A percentile compares a stretch with the other conserved stretches of the same genome.
phyloP scores from a whole-genome alignment of 768 basidiomycete species.

The Dioszegia aurantiaca region DNA sequence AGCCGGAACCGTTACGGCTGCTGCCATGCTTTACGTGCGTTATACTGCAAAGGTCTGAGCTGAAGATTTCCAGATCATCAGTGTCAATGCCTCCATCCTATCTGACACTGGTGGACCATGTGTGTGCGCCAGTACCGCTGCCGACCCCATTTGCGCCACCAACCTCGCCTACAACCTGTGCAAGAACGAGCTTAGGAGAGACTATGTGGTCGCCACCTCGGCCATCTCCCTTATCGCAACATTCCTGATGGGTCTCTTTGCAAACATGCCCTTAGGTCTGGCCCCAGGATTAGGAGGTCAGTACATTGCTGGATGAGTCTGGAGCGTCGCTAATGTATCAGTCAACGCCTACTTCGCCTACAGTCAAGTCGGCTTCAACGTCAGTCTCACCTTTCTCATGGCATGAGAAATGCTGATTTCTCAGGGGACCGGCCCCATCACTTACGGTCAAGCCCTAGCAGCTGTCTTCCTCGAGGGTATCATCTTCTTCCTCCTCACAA shows the following conservation, averaged over 20 bases:
- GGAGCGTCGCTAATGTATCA: background rate
- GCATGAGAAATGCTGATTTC: slow-evolving; percentile 59
- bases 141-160: slow-evolving; percentile 52
- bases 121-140: slow-evolving; percentile 58
- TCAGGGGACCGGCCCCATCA: slow-evolving; percentile 67
- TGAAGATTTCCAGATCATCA: slow-evolving; percentile 17
- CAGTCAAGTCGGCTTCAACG: slow-evolving; percentile 78
- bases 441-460: slow-evolving; percentile 73
- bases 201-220: slow-evolving; percentile 79
- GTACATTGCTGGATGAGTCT: background rate
- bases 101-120: slow-evolving; percentile 76
- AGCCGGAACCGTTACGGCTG: slow-evolving; percentile 55
- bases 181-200: slow-evolving; percentile 58
- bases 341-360: slow-evolving; percentile 68
- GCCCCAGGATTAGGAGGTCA: slow-evolving; percentile 79
- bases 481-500: slow-evolving; percentile 74
- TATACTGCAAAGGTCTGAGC: slow-evolving; percentile 33
- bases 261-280: slow-evolving; percentile 81
- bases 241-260: slow-evolving; percentile 76
- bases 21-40: slow-evolving; percentile 75
- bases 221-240: slow-evolving; percentile 71
- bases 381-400: slow-evolving; percentile 11
- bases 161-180: slow-evolving; percentile 45
- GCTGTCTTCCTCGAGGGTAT: slow-evolving; percentile 88
- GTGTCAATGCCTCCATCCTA: slow-evolving; percentile 75